Evolutionary conservation across 106 monocot species (phyloP), one percentile per base, ranked within the genome.

Genomic region (Dendrobium nobile): DNA sequence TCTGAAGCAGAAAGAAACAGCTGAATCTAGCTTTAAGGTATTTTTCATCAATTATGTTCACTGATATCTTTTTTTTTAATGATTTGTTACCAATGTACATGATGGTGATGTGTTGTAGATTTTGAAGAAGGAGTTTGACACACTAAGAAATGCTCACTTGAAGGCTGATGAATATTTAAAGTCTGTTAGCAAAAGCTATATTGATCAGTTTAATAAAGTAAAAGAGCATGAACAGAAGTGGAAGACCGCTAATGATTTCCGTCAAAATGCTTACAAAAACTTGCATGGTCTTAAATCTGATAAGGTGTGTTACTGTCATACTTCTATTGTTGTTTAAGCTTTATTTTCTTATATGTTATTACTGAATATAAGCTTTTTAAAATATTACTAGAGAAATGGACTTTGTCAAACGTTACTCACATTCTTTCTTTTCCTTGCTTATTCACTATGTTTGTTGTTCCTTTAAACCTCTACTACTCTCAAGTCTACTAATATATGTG

Each of bases 241-340:
- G 76, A 76, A 48, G 48, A 5, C 47, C 3, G 76, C 48, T 48
- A 76, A 76, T 27, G 76, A 76, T 15, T 22, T 76, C 48, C 76
- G 76, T 22, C 76, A 76, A 76, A 76, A 27, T 47, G 76, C 76
- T 47, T 76, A 76, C 27, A 76, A 76, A 76, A 48, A 4, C 10
- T 76, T 76, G 42, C 76, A 76, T 47, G 48, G 51, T 19, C 76
- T 76, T 76, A 76, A 76, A 27, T 76, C 76, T 76, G 76, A 76
- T 47, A 76, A 76, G 76, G 76, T 76, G 47, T 76, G 47, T 47
- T 74, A 8, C 19, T 74, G 13, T 13, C 51, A 47, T 28, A 73
- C 28, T 41, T 73, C 41, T 41, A 37, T 28, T 73, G 2, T 73
- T 41, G 41, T 73, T 41, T 41, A 16, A 10, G 41, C 73, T 73